A percentile compares a stretch with the other conserved stretches of the same genome.
Evolutionary conservation across 805 yeast species (phyloP).

Genomic region (Clavispora carvajalis): DNA sequence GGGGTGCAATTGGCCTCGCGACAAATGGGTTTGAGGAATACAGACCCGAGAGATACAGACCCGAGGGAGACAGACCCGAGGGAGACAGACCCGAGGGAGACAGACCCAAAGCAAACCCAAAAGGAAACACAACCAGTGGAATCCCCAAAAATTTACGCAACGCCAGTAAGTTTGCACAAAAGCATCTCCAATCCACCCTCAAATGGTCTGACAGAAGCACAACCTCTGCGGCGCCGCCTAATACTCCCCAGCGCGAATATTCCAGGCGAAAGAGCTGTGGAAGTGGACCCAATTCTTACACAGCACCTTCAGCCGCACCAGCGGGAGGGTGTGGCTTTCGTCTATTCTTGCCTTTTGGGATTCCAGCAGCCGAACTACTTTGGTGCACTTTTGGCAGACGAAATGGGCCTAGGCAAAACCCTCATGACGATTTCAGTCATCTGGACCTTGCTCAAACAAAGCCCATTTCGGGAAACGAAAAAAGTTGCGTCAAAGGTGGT

Average conservation of each 20-base stretch:
- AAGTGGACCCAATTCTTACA: conserved; percentile 56
- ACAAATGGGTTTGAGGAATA: too few species aligned
- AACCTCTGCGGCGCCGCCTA: background rate
- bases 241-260: background rate
- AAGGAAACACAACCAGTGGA: too few species aligned
- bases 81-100: too few species aligned
- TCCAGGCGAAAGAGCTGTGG: conserved; percentile 26
- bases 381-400: conserved; percentile 91
- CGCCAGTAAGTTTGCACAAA: too few species aligned
- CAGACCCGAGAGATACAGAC: too few species aligned
- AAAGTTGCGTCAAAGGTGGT: conserved; percentile 53
- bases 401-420: conserved; percentile 91
- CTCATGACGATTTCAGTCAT: conserved; percentile 76
- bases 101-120: too few species aligned
- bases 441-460: conserved; percentile 76
- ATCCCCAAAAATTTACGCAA: too few species aligned
- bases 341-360: conserved; percentile 82
- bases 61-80: too few species aligned
- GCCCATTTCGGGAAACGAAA: conserved; percentile 34
- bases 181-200: too few species aligned
- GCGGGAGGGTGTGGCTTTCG: conserved; percentile 71
- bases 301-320: conserved; percentile 75
- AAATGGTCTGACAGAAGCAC: too few species aligned
- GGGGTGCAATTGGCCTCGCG: too few species aligned
- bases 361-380: conserved; percentile 41